Percentiles rank a stretch among this genome's conserved stretches.
Evolutionary conservation across 1,284 basidiomycete genomes (phyloP).

Genomic region (Thelephora terrestris): DNA sequence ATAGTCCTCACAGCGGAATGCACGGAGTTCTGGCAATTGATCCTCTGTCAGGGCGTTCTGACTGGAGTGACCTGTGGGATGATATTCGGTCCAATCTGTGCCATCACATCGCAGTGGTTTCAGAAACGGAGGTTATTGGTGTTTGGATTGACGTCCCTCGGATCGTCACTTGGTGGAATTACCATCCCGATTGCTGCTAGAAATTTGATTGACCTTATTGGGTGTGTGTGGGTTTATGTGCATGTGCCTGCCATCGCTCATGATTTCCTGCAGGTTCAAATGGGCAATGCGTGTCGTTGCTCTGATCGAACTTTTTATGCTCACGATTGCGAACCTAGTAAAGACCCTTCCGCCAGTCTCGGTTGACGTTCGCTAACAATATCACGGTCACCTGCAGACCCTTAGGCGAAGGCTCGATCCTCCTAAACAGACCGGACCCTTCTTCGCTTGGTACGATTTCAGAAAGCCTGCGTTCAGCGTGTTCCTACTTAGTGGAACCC

Average conservation of each 20-base stretch:
- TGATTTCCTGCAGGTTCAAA: constrained; percentile 30
- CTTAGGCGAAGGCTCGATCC: constrained; percentile 40
- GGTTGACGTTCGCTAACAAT: too few relatives aligned
- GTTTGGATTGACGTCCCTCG: constrained; percentile 31
- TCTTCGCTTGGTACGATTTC: constrained; percentile 42
- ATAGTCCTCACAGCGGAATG: constrained; percentile 43
- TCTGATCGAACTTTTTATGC: constrained; percentile 36
- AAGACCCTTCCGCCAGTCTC: constrained; percentile 7
- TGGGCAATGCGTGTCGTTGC: constrained; percentile 55
- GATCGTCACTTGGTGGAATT: constrained; percentile 34
- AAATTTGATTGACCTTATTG: constrained; percentile 28
- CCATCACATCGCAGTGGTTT: constrained; percentile 40
- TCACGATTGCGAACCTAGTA: constrained; percentile 35
- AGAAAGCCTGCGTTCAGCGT: constrained; percentile 32
- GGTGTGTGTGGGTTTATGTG: constrained; percentile 14
- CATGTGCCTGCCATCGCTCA: background rate
- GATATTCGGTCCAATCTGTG: constrained; percentile 35
- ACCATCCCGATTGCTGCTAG: constrained; percentile 32
- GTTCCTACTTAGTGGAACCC: constrained; percentile 33
- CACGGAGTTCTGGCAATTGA: constrained; percentile 41
- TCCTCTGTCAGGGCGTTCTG: constrained; percentile 38
- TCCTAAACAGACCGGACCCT: constrained; percentile 33
- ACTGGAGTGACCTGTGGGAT: constrained; percentile 31
- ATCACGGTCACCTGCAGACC: constrained; percentile 29
- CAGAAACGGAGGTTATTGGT: constrained; percentile 29